Evolutionary conservation across 805 yeast genomes (phyloP), one percentile per base, ranked within the genome.

Genomic region (Starmera quercuum): DNA sequence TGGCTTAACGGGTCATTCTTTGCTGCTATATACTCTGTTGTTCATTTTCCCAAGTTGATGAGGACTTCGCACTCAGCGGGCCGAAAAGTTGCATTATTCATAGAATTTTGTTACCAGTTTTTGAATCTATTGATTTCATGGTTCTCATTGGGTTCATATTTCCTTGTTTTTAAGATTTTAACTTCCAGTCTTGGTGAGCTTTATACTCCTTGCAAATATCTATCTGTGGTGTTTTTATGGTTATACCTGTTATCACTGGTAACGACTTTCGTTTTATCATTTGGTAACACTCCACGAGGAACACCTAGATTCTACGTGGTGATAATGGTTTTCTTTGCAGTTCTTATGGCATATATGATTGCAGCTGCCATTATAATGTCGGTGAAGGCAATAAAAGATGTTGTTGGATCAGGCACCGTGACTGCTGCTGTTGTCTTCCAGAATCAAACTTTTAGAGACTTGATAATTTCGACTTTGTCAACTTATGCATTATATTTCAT

Each of bases 1-100:
- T 92, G 97, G 97, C 71, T 90, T 44, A 90, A 90, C 56, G 97
- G 97, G 35, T 87, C 97, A 0, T 83, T 92, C 51, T 90, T 92
- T 61, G 97, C 97, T 0, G 92, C 95, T 7, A 68, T 87, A 37
- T 90, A 92, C 54, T 78, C 97, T 0, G 71, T 85, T 36, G 72
- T 77, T 38, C 95, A 88, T 57, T 78, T 79, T 56, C 73, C 73
- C 44, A 73, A 75, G 41, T 71, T 92, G 30, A 83, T 95, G 88
- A 54, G 66, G 2, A 79, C 95, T 13, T 78, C 80, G 15, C 98
- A 90, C 58, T 69, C 80, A 7, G 40, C 73, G 16, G 46, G 60
- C 2, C 70, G 97, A 41, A 86, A 86, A 49, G 45, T 86, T 24
- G 63, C 79, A 50, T 60, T 90, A 30, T 84, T 78, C 39, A 51